Evolutionary conservation across 148 eudicot species (phyloP), one percentile per base, ranked within the genome.

Genomic region (Chenopodium quinoa): DNA sequence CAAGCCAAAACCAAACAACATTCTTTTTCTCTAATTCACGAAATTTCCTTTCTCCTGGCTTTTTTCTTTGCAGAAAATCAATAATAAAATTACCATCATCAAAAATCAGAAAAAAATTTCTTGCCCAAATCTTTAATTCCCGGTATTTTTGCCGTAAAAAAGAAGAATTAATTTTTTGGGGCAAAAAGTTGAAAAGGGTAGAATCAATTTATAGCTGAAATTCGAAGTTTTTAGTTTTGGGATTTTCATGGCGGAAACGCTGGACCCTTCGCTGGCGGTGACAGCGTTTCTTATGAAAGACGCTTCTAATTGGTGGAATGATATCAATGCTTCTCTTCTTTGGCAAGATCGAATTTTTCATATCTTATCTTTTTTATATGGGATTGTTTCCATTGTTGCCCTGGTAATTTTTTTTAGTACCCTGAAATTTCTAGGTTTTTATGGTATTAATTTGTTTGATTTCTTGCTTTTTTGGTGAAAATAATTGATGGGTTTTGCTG

Each of bases 331-430:
- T 23, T 93, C 99, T 7, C 74, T 77, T 23, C n/a, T 85, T 66
- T 96, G 99, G 99, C 99, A 96, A 82, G 94, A 93, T 86, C 93
- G 93, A 63, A 90, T 93, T 48, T 96, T 93, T 82, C 94, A 92
- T 82, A 75, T 88, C 52, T 92, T 96, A 12, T 91, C 97, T 23
- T 86, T 85, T n/a, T 90, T 93, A 11, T 96, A 91, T 62, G 99
- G 98, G 13, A 70, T 93, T 83, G 97, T 96, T 58, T 86, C 99
- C 44, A 80, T 75, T 37, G 88, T 92, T 82, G 99, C 99, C 52
- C 85, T 96, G 83, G 99, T 91, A 88, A 84, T 76, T n/a, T 25
- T 65, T 6, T 9, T 70, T 19, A 19, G 19, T 2, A 56, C 13
- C 32, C 17, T 73, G 16, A 74, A 3, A 32, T 78, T 73, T 73